Evolutionary conservation across 2,329 filamentous ascomycete genomes (phyloP), one percentile per base, ranked within the genome.

Genomic region (Pseudopyrenochaeta lycopersici): DNA sequence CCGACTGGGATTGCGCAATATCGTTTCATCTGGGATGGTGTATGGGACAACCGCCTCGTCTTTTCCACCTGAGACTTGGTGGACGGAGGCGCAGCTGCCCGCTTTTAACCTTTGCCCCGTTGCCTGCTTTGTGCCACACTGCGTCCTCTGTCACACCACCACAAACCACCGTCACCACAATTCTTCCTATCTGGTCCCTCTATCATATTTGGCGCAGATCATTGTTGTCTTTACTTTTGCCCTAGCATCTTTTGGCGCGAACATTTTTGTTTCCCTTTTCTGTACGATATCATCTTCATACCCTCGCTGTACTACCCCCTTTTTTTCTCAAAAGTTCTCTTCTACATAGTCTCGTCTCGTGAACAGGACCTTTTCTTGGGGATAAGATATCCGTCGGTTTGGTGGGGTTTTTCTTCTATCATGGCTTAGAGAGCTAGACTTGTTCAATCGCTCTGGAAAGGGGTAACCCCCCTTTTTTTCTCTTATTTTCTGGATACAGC

Each of bases 241-340:
- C 41, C 48, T 52, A 52, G 55, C 45, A 52, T 58, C 38, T 32
- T n/a, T 35, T 45, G 29, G 33, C 46, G 48, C 10, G 4, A 42
- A 15, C 10, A 31, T n/a, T 27, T 31, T 40, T 41, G n/a, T 35
- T 50, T 40, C 30, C 4, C 18, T 21, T 27, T 10, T 42, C n/a
- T 57, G 59, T 60, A 60, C 49, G 43, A 54, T 58, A 42, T 40
- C 38, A 58, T 52, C 51, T 62, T 62, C 59, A 62, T 60, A 63
- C 60, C 57, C 60, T 63, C 60, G 60, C 60, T 63, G 60, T 60
- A 58, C 49, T 48, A 56, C 49, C 20, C 39, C 33, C 46, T 54
- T 54, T 45, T 58, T 55, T 17, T 27, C 23, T 27, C 23, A 27
- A 27, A 46, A 14, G 21, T 5, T 17, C 30, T 42, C n/a, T 42